Conservation (phyloP, 805 yeast species). For the Yarrowia yakushimensis region DNA sequence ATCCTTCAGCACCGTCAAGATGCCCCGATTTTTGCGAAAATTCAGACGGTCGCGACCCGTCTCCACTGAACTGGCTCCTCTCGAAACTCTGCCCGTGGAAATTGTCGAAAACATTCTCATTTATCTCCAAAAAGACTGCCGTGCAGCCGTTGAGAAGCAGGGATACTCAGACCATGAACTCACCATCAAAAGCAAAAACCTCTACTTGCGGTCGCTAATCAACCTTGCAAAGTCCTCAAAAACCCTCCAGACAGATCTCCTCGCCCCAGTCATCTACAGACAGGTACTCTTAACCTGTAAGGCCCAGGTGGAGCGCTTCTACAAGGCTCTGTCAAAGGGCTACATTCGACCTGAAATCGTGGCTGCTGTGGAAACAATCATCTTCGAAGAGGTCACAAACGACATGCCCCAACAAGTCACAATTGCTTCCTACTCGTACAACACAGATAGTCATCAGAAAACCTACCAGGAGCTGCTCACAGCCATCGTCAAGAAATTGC, state of each 20-base stretch:
- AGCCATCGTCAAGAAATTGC: slow-evolving; percentile 12
- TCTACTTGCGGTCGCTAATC: slow-evolving; percentile 9
- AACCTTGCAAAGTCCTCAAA: neutral
- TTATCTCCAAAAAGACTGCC: slow-evolving; percentile 1
- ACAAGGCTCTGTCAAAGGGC: slow-evolving; percentile 9
- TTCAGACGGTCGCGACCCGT: slow-evolving; percentile 4
- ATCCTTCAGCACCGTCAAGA: neutral
- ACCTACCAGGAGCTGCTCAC: slow-evolving; percentile 9
- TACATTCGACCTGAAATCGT: slow-evolving; percentile 2
- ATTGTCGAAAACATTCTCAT: slow-evolving; percentile 6
- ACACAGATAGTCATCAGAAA: neutral
- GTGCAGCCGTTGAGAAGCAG: neutral
- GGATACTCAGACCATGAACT: slow-evolving; percentile 10
- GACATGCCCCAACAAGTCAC: slow-evolving; percentile 12
- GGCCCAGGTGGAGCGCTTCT: slow-evolving; percentile 1
- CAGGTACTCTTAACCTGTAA: slow-evolving; percentile 9
- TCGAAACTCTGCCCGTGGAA: slow-evolving; percentile 17
- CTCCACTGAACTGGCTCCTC: neutral
- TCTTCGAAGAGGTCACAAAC: slow-evolving; percentile 8
- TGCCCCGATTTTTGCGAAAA: slow-evolving; percentile 19
- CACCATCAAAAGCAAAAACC: slow-evolving; percentile 3
- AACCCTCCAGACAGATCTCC: slow-evolving; percentile 5
- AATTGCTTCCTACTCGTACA: slow-evolving; percentile 11
- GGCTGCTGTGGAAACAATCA: neutral
- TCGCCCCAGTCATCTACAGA: slow-evolving; percentile 21